These are phyloP conservation scores for Lignosus rhinocerotis DNA, from an alignment of 1,284 basidiomycete genomes.

Conservation along the genomic window DNA sequence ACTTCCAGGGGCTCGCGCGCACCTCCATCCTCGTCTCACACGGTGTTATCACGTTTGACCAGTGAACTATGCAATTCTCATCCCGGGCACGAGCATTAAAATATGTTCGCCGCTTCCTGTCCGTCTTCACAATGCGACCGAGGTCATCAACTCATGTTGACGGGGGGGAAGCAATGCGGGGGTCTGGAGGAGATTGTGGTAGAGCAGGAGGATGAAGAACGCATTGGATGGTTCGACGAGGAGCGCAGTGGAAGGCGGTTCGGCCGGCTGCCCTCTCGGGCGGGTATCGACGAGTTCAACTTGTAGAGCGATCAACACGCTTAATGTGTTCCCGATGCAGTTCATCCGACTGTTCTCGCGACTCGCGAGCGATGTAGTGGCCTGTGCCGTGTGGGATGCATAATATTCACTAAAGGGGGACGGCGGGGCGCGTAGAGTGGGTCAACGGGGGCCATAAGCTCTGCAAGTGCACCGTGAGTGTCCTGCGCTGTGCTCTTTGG, in stretches of 20 bases:
- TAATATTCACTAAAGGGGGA: slow-evolving; percentile 55
- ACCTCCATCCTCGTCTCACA: slow-evolving; percentile 48
- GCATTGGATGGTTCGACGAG: neutral
- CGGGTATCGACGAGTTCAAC: slow-evolving; percentile 42
- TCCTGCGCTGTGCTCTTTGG: neutral
- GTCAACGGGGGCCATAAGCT: slow-evolving; percentile 30
- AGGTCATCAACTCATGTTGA: slow-evolving; percentile 32
- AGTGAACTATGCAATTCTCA: slow-evolving; percentile 41
- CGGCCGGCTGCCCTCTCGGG: slow-evolving; percentile 41
- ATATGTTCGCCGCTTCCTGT: slow-evolving; percentile 32
- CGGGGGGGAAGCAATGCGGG: slow-evolving; percentile 39
- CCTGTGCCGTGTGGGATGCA: slow-evolving; percentile 48
- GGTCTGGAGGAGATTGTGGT: slow-evolving; percentile 46
- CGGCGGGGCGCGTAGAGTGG: slow-evolving; percentile 36
- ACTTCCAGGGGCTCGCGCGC: slow-evolving; percentile 44
- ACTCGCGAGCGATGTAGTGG: slow-evolving; percentile 55
- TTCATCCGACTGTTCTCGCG: slow-evolving; percentile 44
- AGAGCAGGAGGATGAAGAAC: neutral
- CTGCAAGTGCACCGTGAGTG: slow-evolving; percentile 47
- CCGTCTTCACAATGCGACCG: slow-evolving; percentile 39
- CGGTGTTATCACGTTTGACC: slow-evolving; percentile 54
- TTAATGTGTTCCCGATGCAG: slow-evolving; percentile 52
- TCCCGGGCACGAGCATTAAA: slow-evolving; percentile 16
- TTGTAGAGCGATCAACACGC: slow-evolving; percentile 45
- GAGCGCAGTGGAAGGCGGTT: slow-evolving; percentile 21